Conservation (phyloP, 129 eudicot genomes). For the Smallanthus sonchifolius region DNA sequence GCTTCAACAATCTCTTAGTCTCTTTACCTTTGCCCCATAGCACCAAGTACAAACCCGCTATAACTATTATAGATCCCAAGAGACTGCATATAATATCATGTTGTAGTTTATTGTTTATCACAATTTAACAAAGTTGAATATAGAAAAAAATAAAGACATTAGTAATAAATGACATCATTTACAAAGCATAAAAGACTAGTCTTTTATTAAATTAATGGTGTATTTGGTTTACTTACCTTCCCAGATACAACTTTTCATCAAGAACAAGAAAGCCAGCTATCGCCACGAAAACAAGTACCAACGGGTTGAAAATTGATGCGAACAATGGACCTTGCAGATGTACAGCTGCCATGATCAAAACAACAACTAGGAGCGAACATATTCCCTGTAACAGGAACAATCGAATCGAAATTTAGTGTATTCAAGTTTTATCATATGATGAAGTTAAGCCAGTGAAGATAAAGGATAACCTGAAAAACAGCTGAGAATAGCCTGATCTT, state of each 20-base stretch:
- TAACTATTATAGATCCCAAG: conserved; percentile 42
- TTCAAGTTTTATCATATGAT: not conserved
- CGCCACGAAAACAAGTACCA: conserved; percentile 47
- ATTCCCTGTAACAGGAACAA: conserved; percentile 34
- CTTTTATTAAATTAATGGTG: not conserved
- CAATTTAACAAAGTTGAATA: too few species aligned
- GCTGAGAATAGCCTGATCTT: conserved; percentile 23
- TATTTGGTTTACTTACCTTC: conserved; percentile 11
- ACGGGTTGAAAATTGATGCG: conserved; percentile 54
- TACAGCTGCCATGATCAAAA: conserved; percentile 29
- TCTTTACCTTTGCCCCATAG: conserved; percentile 67
- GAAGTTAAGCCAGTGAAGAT: not conserved
- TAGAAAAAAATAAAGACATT: too few species aligned
- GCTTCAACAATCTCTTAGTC: conserved; percentile 11
- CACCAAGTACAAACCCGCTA: conserved; percentile 49
- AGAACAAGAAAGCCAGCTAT: conserved; percentile 41
- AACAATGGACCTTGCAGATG: conserved; percentile 55
- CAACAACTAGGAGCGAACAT: conserved; percentile 26
- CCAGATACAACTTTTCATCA: conserved; percentile 44
- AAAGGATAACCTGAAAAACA: conserved; percentile 22
- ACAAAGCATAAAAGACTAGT: not conserved
- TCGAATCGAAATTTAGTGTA: not conserved
- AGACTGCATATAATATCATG: conserved; percentile 28
- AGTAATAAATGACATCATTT: not conserved
- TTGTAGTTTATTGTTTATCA: too few species aligned